Base-by-base conservation (phyloP, 305 asterid genomes). In the Petunia hybrid region DNA sequence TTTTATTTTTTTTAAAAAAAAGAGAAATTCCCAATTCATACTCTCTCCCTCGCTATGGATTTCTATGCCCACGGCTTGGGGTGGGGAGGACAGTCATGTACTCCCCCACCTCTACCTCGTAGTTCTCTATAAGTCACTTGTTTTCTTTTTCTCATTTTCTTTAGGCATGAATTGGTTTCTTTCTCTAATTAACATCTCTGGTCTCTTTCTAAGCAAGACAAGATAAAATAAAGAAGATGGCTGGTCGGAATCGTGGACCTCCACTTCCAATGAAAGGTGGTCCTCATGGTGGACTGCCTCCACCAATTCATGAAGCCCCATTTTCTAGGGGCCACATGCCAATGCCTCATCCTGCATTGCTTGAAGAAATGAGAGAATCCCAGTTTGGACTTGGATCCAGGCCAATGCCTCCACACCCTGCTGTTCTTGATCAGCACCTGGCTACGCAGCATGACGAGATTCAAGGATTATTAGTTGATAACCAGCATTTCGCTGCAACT, bases 401-500 rank as follows among this genome's bases (percentile, higher is more conserved):
- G 78, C 94, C 87, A 75, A 93, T 89, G 78, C 96, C 89, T 82
- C 95, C 94, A 8, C 97, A 88, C 78, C 91, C 97, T 13, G 92
- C 81, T 71, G 80, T 91, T 65, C 86, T 95, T 6, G 97, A 95
- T 86, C 97, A 94, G 83, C 90, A 86, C 67, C 84, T 95, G 85
- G 97, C 93, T 8, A 94, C 78, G 81, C 99, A 95, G 80, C 96
- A 91, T 10, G 95, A 92, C 10, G 99, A 94, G 78, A 95, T 94
- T 79, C 99, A 92, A 86, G 91, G 85, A 9, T 81, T 95, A 76
- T 90, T 95, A 68, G 84, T 87, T 80, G 98, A 95, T 84, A 95
- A 95, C 85, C 99, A 95, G 92, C 85, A 97, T 83, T 83, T 95
- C 80, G 97, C 98, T 74, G 99, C 99, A 45, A 94, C 99, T 4